phyloP scores from a whole-genome alignment of 1,284 basidiomycete genomes.

The Agroathelia rolfsii region DNA sequence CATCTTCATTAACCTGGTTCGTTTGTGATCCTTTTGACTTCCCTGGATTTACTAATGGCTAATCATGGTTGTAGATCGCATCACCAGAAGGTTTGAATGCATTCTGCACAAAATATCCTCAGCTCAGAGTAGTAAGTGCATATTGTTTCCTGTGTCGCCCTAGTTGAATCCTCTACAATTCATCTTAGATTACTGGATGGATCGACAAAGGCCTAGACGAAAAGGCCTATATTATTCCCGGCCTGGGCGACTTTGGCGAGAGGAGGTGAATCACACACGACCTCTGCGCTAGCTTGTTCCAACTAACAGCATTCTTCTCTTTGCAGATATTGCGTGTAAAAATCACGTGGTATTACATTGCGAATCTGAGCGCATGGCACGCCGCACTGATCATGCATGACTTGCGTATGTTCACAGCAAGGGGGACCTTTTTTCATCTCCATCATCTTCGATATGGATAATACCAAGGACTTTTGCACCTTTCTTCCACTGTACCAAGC shows the following conservation, averaged over 20 bases:
- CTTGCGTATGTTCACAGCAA: too few relatives aligned
- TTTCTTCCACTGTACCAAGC: too few relatives aligned
- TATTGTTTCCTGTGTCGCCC: slow-evolving; percentile 1
- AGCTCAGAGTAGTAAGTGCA: slow-evolving; percentile 69
- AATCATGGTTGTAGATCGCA: slow-evolving; percentile 52
- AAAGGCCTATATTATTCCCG: slow-evolving; percentile 82
- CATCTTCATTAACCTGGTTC: slow-evolving; percentile 92
- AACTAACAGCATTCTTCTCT: too few relatives aligned
- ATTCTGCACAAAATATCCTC: slow-evolving; percentile 76
- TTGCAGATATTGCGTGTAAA: too few relatives aligned
- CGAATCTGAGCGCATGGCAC: too few relatives aligned
- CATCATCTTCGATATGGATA: too few relatives aligned
- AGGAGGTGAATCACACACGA: slow-evolving; percentile 48
- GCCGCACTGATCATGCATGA: too few relatives aligned
- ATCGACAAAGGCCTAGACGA: slow-evolving; percentile 93
- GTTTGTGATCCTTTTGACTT: slow-evolving; percentile 16
- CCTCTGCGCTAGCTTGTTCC: too few relatives aligned
- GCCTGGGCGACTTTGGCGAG: slow-evolving; percentile 88
- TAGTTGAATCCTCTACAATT: not conserved
- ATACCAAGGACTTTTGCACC: too few relatives aligned
- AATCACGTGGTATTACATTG: too few relatives aligned
- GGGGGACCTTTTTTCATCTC: too few relatives aligned
- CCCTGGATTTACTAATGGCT: not conserved
- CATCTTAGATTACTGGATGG: slow-evolving; percentile 81
- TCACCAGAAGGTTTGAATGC: slow-evolving; percentile 85